Conservation (phyloP, 305 asterid species). For the Ilex paraguariensis region DNA sequence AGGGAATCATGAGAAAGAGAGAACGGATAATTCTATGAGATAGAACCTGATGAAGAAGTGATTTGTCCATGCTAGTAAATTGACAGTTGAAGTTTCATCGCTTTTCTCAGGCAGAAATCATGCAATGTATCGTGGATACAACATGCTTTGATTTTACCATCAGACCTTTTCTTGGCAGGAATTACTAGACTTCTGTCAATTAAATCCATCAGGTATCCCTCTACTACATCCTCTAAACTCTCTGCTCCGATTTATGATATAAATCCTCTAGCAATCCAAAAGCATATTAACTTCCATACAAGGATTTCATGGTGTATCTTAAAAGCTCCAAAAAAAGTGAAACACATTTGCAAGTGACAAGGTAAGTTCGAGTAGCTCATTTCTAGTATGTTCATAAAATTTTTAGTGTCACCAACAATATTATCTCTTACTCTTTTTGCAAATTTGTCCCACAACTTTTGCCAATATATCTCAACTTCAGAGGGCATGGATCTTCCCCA, state of each 20-base stretch:
- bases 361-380: slow-evolving; percentile 15
- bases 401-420: neutral
- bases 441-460: slow-evolving; percentile 1
- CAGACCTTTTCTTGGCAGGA: neutral
- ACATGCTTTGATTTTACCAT: neutral
- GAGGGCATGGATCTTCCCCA: neutral
- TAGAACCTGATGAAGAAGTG: neutral
- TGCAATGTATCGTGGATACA: neutral
- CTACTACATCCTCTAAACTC: slow-evolving; percentile 12
- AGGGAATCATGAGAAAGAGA: neutral
- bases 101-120: neutral
- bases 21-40: neutral
- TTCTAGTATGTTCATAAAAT: slow-evolving; percentile 1
- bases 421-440: neutral
- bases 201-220: slow-evolving; percentile 9
- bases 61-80: neutral
- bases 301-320: slow-evolving; percentile 9
- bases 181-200: neutral
- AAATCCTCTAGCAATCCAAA: slow-evolving; percentile 19
- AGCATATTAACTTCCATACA: slow-evolving; percentile 6
- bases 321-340: slow-evolving; percentile 12
- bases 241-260: neutral
- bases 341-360: slow-evolving; percentile 3
- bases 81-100: neutral
- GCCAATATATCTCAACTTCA: neutral